Conservation (phyloP, 306 rosid species). For the Cicer pinnatifidum region DNA sequence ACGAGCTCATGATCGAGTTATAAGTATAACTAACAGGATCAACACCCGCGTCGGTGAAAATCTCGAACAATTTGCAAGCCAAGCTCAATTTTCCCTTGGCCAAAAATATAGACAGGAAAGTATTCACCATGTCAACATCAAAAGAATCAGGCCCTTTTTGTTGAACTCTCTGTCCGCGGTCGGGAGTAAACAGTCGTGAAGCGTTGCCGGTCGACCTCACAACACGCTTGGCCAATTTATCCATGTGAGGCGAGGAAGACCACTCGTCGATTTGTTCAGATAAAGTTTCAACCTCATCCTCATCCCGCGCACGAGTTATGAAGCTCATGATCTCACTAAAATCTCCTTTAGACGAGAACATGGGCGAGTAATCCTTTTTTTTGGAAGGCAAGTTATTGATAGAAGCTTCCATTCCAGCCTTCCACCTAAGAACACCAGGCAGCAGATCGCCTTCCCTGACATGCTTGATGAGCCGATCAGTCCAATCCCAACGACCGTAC, state of each 20-base stretch:
- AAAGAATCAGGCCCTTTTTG: conserved; percentile 59
- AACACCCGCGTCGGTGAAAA: conserved; percentile 73
- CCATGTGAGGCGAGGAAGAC: conserved; percentile 87
- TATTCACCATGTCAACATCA: conserved; percentile 83
- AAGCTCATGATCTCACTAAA: conserved; percentile 59
- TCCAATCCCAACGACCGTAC: conserved; percentile 78
- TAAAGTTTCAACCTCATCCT: conserved; percentile 35
- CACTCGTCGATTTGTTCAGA: conserved; percentile 55
- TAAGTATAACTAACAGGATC: conserved; percentile 74
- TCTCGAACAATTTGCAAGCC: conserved; percentile 92
- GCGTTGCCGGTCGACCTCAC: conserved; percentile 46
- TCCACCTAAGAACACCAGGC: conserved; percentile 77
- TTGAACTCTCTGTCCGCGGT: conserved; percentile 71
- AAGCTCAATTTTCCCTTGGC: conserved; percentile 84
- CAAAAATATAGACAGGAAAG: conserved; percentile 80
- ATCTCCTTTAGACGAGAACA: conserved; percentile 73
- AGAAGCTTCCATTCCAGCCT: conserved; percentile 74
- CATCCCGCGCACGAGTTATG: conserved; percentile 48
- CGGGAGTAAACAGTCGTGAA: conserved; percentile 53
- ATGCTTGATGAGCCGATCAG: conserved; percentile 83
- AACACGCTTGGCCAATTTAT: conserved; percentile 64
- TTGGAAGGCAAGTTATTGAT: conserved; percentile 62
- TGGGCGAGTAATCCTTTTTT: conserved; percentile 62
- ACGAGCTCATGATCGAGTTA: conserved; percentile 87
- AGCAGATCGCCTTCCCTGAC: conserved; percentile 73